Base-by-base conservation (phyloP, 1,284 basidiomycete species). In the Ustilago esculenta region DNA sequence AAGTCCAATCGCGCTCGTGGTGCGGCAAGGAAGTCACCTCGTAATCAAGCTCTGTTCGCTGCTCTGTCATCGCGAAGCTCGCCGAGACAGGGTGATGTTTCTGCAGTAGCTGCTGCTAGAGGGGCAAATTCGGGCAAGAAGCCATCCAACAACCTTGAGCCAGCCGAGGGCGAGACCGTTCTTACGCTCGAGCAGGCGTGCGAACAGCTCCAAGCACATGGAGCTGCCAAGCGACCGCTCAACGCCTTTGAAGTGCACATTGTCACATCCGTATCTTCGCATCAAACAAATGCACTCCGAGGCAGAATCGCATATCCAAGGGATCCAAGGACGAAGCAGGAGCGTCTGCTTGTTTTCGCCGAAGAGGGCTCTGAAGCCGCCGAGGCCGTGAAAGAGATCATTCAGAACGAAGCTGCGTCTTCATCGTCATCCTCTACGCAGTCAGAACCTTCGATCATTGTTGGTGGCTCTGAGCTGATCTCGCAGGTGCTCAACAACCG, bases 221-320 rank as follows among this genome's bases (percentile, higher is more conserved):
- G 53, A 18, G 51, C 50, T 29, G 33, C 49, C 35, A 52, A 45
- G 35, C 60, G 77, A 25, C 77, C 79, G 1, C 55, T 58, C 42
- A 73, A 75, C 33, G 77, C 79, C 10, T 81, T 73, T 52, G 80
- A 81, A 46, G 46, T 81, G 15, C 77, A 81, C 60, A 74, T 81
- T 37, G 75, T 76, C 39, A 81, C 80, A 8, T 64, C 59, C 14
- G 72, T 81, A 24, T 73, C 73, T 1, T 67, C 76, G 18, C 76
- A 81, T 64, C 75, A 77, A 54, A 72, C 76, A 47, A 81, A 81
- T 29, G 79, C 80, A 0, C 76, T 81, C 8, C 71, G 80, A 41
- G 79, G 79, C 6, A 57, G 80, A 23, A 64, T 81, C 23, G 59
- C 73, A 20, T 73, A 75, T 24, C 79, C 80, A 3, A 56, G 54